phyloP scores from a whole-genome alignment of 2,329 filamentous ascomycete species.

The Fusarium nodosum region DNA sequence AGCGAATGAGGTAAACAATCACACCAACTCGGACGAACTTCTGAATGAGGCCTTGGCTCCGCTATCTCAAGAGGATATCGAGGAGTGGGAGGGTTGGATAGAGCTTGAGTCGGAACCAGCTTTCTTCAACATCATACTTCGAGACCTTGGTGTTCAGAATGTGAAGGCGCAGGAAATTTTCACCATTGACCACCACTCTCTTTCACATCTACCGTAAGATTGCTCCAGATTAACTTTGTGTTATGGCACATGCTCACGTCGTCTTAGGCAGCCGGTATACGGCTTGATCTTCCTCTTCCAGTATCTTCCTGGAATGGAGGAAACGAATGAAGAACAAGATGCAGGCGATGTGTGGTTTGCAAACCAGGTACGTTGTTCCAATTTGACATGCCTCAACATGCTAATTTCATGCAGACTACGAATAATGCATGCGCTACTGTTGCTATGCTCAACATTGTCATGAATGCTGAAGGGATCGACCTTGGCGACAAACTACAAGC shows the following conservation, averaged over 20 bases:
- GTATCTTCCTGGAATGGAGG: conserved; percentile 68
- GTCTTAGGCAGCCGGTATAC: conserved; percentile 76
- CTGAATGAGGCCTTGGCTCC: conserved; percentile 63
- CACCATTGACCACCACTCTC: conserved; percentile 74
- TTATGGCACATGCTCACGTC: conserved; percentile 20
- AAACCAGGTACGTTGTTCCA: conserved; percentile 75
- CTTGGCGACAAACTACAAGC: conserved; percentile 77
- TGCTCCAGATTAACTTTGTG: background rate
- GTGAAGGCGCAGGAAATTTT: conserved; percentile 84
- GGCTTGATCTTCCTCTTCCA: conserved; percentile 92
- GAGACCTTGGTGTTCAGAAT: conserved; percentile 79
- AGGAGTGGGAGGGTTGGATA: conserved; percentile 78
- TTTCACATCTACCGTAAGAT: conserved; percentile 73
- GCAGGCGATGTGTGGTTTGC: conserved; percentile 86
- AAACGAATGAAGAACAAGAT: conserved; percentile 67
- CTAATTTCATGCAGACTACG: conserved; percentile 69
- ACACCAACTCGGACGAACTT: conserved; percentile 57
- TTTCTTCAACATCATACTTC: conserved; percentile 88
- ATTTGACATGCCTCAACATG: background rate
- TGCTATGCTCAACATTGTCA: conserved; percentile 91
- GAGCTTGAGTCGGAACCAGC: conserved; percentile 93
- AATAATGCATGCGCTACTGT: conserved; percentile 93
- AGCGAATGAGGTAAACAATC: conserved; percentile 47
- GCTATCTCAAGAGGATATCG: conserved; percentile 65
- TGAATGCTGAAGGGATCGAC: conserved; percentile 78